Percentiles rank a stretch among this genome's conserved stretches.
These are phyloP conservation scores for Nitzschia sp. DNA, from an alignment of 108 stramenopile species.

Conservation along the genomic window DNA sequence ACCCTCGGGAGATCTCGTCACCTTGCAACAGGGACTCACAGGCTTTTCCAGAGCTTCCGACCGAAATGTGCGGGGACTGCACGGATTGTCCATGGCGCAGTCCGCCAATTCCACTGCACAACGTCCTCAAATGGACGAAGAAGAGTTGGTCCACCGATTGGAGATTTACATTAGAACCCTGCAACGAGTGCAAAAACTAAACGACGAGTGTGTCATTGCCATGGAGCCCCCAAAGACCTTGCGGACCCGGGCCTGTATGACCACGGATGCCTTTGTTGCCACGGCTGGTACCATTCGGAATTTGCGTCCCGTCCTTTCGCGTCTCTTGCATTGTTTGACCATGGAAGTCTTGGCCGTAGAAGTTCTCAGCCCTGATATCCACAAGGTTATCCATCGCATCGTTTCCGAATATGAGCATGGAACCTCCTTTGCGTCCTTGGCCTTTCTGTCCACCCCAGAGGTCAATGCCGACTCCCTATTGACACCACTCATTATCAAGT, in stretches of 20 bases:
- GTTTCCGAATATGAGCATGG: constrained; percentile 77
- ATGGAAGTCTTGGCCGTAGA: constrained; percentile 80
- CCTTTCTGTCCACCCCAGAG: constrained; percentile 81
- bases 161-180: constrained; percentile 74
- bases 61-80: not conserved
- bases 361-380: constrained; percentile 57
- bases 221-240: constrained; percentile 67
- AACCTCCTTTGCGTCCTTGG: constrained; percentile 81
- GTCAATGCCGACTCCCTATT: constrained; percentile 66
- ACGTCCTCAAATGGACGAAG: constrained; percentile 52
- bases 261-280: constrained; percentile 54
- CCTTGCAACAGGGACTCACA: constrained; percentile 29
- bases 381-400: constrained; percentile 56
- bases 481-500: constrained; percentile 62
- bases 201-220: constrained; percentile 74
- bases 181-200: constrained; percentile 35
- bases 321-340: constrained; percentile 58
- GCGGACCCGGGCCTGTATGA: constrained; percentile 52
- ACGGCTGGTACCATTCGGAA: constrained; percentile 58
- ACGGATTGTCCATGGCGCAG: not conserved
- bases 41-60: constrained; percentile 16
- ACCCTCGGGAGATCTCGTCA: constrained; percentile 6
- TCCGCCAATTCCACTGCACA: not conserved
- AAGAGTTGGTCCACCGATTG: constrained; percentile 62
- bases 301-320: constrained; percentile 57